Evolutionary conservation across 768 basidiomycete genomes (phyloP), one percentile per base, ranked within the genome.

Genomic region (Thelephora aurantiotincta): DNA sequence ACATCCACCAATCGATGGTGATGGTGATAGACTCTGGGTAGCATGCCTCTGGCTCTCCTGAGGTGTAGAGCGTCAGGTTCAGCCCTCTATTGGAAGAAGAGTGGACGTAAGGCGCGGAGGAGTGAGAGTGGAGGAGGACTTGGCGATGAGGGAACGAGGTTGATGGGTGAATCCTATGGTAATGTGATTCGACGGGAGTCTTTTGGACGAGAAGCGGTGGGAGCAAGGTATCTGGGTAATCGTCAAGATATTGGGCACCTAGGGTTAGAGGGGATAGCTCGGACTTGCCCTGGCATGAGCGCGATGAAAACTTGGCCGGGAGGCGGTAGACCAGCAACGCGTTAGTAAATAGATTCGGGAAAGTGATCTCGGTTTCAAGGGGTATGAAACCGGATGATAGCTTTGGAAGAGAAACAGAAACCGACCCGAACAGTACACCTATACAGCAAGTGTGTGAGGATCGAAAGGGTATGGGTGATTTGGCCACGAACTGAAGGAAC

Each of bases 1-100:
- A 87, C 9, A 74, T 68, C 60, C 69, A 67, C 77, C 80, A 78
- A 58, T 92, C 86, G 6, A 94, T 57, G 12, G 64, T 62, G n/a
- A 94, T 57, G 2, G 59, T 54, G 3, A 92, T 52, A 13, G 45
- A 58, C 47, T 51, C 55, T 14, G 64, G 68, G 45, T 33, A 62
- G 59, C 88, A 92, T 12, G 61, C 64, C 4, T 62, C 41, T 41
- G 7, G 38, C 16, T 67, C 64, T 7, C 71, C 74, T 3, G 77
- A 72, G 0, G 77, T 71, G 56, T 82, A 77, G 6, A 90, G 63
- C 2, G 67, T 72, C 47, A 90, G 64, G 37, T 71, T 65, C 14
- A 85, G 48, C 7, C 76, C 74, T 18, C 51, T 56, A 6, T 57
- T 52, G 11, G 58, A 51, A 3, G 45, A 44, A 22, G 50, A 48